Base-by-base conservation (phyloP, 2,329 filamentous ascomycete genomes). In the Aspergillus cejpii region DNA sequence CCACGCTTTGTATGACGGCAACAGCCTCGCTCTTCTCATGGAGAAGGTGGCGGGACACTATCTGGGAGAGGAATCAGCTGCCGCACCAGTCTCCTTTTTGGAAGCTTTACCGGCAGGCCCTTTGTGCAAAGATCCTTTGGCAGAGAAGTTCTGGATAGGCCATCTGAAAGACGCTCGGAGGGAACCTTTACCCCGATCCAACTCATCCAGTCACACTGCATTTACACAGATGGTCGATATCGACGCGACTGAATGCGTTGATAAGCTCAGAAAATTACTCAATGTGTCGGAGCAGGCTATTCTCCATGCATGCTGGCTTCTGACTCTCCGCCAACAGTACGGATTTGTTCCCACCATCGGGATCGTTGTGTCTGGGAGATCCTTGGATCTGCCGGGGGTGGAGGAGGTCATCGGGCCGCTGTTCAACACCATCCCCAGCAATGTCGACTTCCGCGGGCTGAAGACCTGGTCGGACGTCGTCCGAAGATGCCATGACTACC, bases 371-470 rank as follows among this genome's bases (percentile, higher is more conserved):
- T 92, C 89, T 5, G 91, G 90, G 1, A 77, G 90, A 47, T 78
- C 81, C 0, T 77, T 94, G 3, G 78, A 85, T 34, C 67, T 88
- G 10, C 75, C 56, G 23, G 73, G 73, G 1, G 76, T 82, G 1
- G 84, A 89, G 37, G 60, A 73, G 17, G 78, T 86, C 1, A 77
- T 92, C 33, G 91, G 90, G 0, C 90, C 91, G 0, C 69, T 96
- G 15, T 94, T 96, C 74, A 96, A 96, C 60, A 95, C 89, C 0
- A 71, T 96, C 1, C 88, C 90, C 0, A 88, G 85, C 60, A 74
- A 78, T 43, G 66, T 81, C 26, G 59, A 68, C 5, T 52, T 76
- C 11, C 49, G 66, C 5, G 51, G 62, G 0, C 58, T 64, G 0
- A 69, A 75, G 3, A 79, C 74, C 0, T 88, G 84, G 80, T 61